Conservation (phyloP, 495 filamentous ascomycete genomes). For the Penicillium taxi region DNA sequence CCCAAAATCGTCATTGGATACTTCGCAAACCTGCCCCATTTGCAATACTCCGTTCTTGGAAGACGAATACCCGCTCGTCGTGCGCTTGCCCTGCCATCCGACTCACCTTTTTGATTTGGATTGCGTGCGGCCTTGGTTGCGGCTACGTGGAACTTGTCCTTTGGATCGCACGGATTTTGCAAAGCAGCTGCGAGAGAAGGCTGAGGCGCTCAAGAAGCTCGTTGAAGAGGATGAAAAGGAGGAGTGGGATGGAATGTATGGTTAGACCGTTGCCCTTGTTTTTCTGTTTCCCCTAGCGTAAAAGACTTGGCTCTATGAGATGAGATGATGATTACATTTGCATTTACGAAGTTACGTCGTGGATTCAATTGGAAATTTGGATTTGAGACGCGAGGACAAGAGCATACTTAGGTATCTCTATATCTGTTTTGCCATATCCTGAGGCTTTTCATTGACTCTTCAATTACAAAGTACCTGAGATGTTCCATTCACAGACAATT, state of each 20-base stretch:
- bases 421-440: too few species aligned
- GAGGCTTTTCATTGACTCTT: too few species aligned
- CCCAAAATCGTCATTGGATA: slow-evolving; percentile 56
- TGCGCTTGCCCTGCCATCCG: slow-evolving; percentile 74
- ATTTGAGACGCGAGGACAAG: too few species aligned
- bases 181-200: slow-evolving; percentile 61
- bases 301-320: too few species aligned
- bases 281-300: too few species aligned
- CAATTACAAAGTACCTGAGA: too few species aligned
- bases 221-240: slow-evolving; percentile 57
- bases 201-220: slow-evolving; percentile 43
- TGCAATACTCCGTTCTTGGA: slow-evolving; percentile 79
- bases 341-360: too few species aligned
- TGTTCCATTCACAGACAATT: too few species aligned
- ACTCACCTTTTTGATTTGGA: slow-evolving; percentile 85
- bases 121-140: slow-evolving; percentile 89
- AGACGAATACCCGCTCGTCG: slow-evolving; percentile 70
- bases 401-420: too few species aligned
- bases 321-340: too few species aligned
- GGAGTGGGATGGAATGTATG: slow-evolving; percentile 70
- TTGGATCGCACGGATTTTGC: slow-evolving; percentile 73
- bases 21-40: slow-evolving; percentile 71
- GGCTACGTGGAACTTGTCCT: slow-evolving; percentile 82
- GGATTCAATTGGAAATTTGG: too few species aligned
- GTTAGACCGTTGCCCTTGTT: too few species aligned